phyloP scores from a whole-genome alignment of 805 yeast species.

The Saccharomycopsis olivae region DNA sequence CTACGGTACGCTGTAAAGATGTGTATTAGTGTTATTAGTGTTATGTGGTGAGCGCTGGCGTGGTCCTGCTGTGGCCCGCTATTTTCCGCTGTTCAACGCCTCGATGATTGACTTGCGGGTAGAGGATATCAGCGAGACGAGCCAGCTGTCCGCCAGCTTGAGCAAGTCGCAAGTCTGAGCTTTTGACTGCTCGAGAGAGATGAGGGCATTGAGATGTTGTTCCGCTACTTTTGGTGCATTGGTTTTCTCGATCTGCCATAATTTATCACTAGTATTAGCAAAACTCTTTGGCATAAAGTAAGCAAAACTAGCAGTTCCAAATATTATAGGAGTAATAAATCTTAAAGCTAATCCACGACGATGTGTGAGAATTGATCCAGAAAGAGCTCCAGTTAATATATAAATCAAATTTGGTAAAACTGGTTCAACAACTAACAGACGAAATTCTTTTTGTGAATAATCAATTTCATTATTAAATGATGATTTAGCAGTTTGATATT shows the following conservation, averaged over 20 bases:
- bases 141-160: no score
- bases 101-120: no score
- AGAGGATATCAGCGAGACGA: no score
- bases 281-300: constrained; percentile 42
- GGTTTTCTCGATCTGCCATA: constrained; percentile 25
- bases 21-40: no score
- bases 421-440: constrained; percentile 37
- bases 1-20: no score
- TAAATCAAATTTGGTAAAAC: constrained; percentile 45
- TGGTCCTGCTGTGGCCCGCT: no score
- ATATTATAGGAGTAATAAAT: constrained; percentile 38
- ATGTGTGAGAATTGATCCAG: constrained; percentile 45
- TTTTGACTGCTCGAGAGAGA: constrained; percentile 21
- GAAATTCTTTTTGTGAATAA: constrained; percentile 24
- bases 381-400: constrained; percentile 42
- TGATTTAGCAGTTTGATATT: constrained; percentile 34
- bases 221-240: constrained; percentile 29
- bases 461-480: constrained; percentile 36
- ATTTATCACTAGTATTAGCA: constrained; percentile 23
- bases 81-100: no score
- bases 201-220: constrained; percentile 20
- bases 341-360: constrained; percentile 39
- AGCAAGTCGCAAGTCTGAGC: no score
- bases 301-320: constrained; percentile 37
- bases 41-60: no score